Percentiles rank a stretch among this genome's conserved stretches.
Evolutionary conservation across 768 basidiomycete genomes (phyloP).

Genomic region (Strobilomyces dryophilus): DNA sequence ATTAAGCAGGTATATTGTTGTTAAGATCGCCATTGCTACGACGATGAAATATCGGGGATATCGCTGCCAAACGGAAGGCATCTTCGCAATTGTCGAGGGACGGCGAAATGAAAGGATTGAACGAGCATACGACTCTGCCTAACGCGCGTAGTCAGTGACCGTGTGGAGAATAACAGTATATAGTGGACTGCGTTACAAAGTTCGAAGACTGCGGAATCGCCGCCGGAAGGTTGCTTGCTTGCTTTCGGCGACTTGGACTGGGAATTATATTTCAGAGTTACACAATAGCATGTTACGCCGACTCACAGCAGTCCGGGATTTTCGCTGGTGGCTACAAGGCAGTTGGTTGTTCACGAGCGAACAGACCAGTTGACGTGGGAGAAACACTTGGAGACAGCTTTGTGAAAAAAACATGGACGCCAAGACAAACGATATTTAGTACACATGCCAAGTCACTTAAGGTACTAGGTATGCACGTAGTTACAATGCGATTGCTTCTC

Average conservation of each 20-base stretch:
- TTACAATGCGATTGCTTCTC: too few species aligned
- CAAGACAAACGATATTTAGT: too few species aligned
- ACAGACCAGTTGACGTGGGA: constrained; percentile 18
- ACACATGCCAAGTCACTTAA: too few species aligned
- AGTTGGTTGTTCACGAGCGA: constrained; percentile 16
- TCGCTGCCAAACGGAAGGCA: constrained; percentile 35
- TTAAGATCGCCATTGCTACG: constrained; percentile 38
- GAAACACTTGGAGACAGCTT: neutral
- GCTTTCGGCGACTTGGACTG: neutral
- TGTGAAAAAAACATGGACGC: neutral
- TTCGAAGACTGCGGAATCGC: constrained; percentile 2
- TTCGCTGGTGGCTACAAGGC: constrained; percentile 1
- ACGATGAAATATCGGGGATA: constrained; percentile 52
- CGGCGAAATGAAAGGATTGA: constrained; percentile 3
- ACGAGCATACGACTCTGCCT: constrained; percentile 2
- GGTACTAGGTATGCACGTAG: too few species aligned
- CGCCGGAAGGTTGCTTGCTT: neutral
- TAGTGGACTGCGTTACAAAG: constrained; percentile 11
- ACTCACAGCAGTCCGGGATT: constrained; percentile 15
- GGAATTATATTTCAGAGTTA: neutral
- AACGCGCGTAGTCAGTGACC: constrained; percentile 5
- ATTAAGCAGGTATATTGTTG: constrained; percentile 46
- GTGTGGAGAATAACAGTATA: constrained; percentile 10
- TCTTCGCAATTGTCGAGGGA: constrained; percentile 10
- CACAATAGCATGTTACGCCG: neutral